Evolutionary conservation across 1,284 basidiomycete species (phyloP).

Genomic region (Tylopilus orsonianus): DNA sequence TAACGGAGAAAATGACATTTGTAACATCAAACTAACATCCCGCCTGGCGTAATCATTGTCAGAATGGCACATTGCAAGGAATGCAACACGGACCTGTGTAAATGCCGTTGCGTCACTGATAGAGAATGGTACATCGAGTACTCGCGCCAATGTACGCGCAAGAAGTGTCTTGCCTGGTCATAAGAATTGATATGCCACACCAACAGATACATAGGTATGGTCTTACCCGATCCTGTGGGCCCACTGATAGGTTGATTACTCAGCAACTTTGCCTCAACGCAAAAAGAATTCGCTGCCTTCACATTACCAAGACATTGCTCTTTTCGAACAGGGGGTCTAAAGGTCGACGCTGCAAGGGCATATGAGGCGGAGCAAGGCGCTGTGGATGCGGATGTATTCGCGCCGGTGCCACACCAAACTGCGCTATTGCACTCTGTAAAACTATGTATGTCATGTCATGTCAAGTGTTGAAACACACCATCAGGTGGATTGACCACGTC

Average conservation of each 20-base stretch:
- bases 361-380: constrained; percentile 37
- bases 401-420: constrained; percentile 47
- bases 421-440: constrained; percentile 27
- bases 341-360: constrained; percentile 43
- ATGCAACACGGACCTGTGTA: constrained; percentile 57
- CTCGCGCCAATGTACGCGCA: constrained; percentile 80
- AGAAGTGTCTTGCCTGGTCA: constrained; percentile 80
- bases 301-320: constrained; percentile 89
- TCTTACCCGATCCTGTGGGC: constrained; percentile 76
- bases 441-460: neutral
- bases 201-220: neutral
- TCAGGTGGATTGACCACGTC: constrained; percentile 30
- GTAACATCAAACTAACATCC: constrained; percentile 59
- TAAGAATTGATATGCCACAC: constrained; percentile 8
- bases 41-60: constrained; percentile 45
- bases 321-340: constrained; percentile 78
- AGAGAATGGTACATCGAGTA: constrained; percentile 90
- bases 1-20: constrained; percentile 10
- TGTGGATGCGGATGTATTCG: constrained; percentile 55
- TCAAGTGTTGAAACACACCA: constrained; percentile 31
- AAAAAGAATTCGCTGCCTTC: constrained; percentile 8
- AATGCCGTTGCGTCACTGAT: constrained; percentile 84
- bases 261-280: constrained; percentile 8
- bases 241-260: constrained; percentile 51
- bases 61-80: constrained; percentile 10